phyloP scores from a whole-genome alignment of 2,329 filamentous ascomycete species.

The Calycina herbarum region DNA sequence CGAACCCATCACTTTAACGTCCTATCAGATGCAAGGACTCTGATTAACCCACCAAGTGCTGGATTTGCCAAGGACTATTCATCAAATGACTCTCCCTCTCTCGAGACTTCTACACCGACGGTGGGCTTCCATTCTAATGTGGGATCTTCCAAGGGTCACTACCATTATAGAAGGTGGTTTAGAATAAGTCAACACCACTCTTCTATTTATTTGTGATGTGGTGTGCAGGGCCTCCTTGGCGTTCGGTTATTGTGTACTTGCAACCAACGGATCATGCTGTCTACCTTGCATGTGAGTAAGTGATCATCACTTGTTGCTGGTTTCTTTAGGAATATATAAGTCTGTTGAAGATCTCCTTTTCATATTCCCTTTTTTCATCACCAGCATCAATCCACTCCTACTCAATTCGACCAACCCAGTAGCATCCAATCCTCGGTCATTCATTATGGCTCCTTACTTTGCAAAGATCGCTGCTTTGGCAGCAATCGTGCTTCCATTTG shows the following conservation, averaged over 20 bases:
- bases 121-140: background rate
- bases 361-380: background rate
- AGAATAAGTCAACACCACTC: background rate
- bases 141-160: conserved; percentile 1
- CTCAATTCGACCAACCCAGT: background rate
- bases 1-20: background rate
- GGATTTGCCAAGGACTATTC: conserved; percentile 21
- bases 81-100: conserved; percentile 12
- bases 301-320: background rate
- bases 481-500: conserved; percentile 30
- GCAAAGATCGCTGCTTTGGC: conserved; percentile 33
- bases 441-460: conserved; percentile 32
- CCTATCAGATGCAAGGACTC: conserved; percentile 13
- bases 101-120: conserved; percentile 11
- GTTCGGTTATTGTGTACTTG: background rate
- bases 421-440: conserved; percentile 8
- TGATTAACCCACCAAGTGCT: background rate
- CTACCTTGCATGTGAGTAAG: conserved; percentile 5
- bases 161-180: conserved; percentile 27
- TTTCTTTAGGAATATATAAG: background rate
- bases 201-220: conserved; percentile 6
- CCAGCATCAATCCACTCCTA: conserved; percentile 6
- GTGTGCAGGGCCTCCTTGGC: conserved; percentile 12
- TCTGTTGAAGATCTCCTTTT: background rate
- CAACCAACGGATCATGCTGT: background rate